Percentiles rank a stretch among this genome's conserved stretches.
These are phyloP conservation scores for Marasmius sp. DNA, from an alignment of 1,284 basidiomycete genomes.

Conservation along the genomic window DNA sequence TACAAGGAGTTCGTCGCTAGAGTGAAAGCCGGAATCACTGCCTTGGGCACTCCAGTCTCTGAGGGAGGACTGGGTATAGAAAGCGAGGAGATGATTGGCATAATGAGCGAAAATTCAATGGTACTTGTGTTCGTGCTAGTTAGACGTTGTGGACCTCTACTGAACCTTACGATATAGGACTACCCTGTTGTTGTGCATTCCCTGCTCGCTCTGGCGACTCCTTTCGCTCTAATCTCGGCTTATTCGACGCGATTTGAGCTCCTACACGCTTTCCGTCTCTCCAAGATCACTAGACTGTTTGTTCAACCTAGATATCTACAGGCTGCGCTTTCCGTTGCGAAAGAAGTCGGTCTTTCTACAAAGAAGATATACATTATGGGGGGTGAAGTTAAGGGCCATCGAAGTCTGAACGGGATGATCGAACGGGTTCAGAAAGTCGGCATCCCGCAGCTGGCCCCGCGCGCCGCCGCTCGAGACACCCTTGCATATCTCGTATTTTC, in stretches of 20 bases:
- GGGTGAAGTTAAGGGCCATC: slow-evolving; percentile 7
- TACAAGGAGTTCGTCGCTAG: slow-evolving; percentile 49
- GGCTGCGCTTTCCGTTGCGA: slow-evolving; percentile 48
- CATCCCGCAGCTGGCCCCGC: slow-evolving; percentile 41
- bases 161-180: slow-evolving; percentile 43
- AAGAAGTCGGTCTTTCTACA: slow-evolving; percentile 47
- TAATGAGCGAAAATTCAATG: slow-evolving; percentile 67
- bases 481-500: slow-evolving; percentile 75
- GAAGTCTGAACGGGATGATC: slow-evolving; percentile 10
- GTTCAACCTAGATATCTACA: slow-evolving; percentile 54
- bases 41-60: slow-evolving; percentile 42
- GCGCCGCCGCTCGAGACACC: slow-evolving; percentile 51
- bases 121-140: slow-evolving; percentile 36
- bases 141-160: background rate
- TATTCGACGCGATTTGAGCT: slow-evolving; percentile 70
- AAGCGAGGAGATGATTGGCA: slow-evolving; percentile 59
- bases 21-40: slow-evolving; percentile 57
- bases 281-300: slow-evolving; percentile 60
- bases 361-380: slow-evolving; percentile 9
- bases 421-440: slow-evolving; percentile 36
- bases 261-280: slow-evolving; percentile 52
- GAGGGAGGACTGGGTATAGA: slow-evolving; percentile 59
- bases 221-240: slow-evolving; percentile 62
- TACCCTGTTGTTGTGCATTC: slow-evolving; percentile 60
- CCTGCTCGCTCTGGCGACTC: slow-evolving; percentile 54